phyloP scores from a whole-genome alignment of 768 basidiomycete species.

The Auriscalpium vulgare region DNA sequence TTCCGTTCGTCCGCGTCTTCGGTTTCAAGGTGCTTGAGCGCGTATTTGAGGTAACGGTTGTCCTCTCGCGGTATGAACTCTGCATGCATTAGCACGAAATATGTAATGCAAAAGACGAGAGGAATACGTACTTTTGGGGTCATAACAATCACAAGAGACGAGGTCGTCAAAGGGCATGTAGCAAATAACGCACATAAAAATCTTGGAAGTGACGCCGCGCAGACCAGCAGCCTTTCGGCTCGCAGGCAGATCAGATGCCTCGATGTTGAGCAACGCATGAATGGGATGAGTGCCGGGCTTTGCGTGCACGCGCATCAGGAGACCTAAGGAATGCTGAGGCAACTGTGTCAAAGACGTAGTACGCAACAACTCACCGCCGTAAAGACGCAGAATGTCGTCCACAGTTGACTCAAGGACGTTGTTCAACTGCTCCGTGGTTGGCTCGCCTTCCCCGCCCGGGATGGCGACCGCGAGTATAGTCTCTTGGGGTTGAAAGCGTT shows the following conservation, averaged over 20 bases:
- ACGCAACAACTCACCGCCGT: neutral
- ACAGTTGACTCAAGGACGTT: neutral
- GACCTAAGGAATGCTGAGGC: neutral
- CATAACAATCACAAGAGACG: neutral
- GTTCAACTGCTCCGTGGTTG: neutral
- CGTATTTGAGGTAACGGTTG: neutral
- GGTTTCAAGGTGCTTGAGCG: neutral
- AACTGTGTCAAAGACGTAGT: neutral
- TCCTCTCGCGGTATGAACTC: neutral
- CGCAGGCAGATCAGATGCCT: neutral
- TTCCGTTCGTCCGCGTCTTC: neutral
- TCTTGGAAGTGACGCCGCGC: neutral
- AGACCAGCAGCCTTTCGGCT: neutral
- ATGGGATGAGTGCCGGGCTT: neutral
- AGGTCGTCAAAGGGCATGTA: neutral
- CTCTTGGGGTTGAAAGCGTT: conserved; percentile 16
- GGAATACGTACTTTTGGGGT: neutral
- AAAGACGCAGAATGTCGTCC: neutral
- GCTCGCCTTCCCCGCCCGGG: neutral
- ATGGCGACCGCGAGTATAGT: conserved; percentile 3
- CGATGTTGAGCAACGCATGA: neutral
- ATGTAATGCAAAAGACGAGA: neutral
- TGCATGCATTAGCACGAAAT: neutral
- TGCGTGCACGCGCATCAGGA: neutral
- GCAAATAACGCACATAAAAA: neutral